Conservation (phyloP, 2,329 filamentous ascomycete species). For the Aureobasidium sp. region DNA sequence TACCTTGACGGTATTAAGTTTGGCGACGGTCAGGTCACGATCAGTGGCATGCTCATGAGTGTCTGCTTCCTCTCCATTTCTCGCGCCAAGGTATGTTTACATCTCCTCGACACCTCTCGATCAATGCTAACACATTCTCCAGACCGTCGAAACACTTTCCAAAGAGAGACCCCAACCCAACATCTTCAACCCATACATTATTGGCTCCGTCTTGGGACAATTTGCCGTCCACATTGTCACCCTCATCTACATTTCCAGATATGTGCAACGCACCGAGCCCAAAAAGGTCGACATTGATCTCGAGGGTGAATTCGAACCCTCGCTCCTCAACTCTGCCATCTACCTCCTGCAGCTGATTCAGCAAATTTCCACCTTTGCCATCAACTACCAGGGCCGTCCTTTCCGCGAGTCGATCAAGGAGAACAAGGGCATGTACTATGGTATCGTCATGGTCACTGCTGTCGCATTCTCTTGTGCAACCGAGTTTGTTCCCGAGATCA, state of each 20-base stretch:
- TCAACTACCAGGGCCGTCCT: conserved; percentile 97
- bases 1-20: conserved; percentile 99
- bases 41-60: conserved; percentile 99
- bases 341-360: conserved; percentile 97
- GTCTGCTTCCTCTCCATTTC: conserved; percentile 98
- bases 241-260: conserved; percentile 85
- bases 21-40: conserved; percentile 94
- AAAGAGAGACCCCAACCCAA: conserved; percentile 97
- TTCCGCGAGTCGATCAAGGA: conserved; percentile 95
- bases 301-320: conserved; percentile 89
- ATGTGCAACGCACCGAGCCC: conserved; percentile 77
- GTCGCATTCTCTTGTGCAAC: conserved; percentile 93
- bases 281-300: conserved; percentile 67
- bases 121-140: conserved; percentile 24
- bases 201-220: conserved; percentile 92
- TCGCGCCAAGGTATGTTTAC: conserved; percentile 63
- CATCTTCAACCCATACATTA: conserved; percentile 99
- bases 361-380: conserved; percentile 97
- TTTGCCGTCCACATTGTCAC: conserved; percentile 94
- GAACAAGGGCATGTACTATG: conserved; percentile 98
- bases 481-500: conserved; percentile 92
- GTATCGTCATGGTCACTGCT: conserved; percentile 78
- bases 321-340: conserved; percentile 90
- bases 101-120: neutral
- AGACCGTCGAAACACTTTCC: conserved; percentile 86